These are phyloP conservation scores for Meyerozyma guilliermondii DNA, from an alignment of 1,139 yeast genomes.

Conservation along the genomic window DNA sequence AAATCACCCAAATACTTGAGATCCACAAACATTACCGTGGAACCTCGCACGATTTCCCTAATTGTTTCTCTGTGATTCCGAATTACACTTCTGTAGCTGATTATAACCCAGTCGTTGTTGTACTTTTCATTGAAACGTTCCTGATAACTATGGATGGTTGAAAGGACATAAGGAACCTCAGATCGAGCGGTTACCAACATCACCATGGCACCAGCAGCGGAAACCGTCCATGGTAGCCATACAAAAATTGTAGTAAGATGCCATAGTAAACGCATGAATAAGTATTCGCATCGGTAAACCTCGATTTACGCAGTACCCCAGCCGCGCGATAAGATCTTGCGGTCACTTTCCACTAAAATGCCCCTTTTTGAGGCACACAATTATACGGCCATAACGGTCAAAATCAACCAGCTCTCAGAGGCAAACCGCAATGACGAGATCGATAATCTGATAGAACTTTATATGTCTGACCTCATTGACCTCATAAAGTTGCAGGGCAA, in stretches of 20 bases:
- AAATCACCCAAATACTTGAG: slow-evolving; percentile 1
- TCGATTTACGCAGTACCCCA: neutral
- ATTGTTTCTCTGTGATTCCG: neutral
- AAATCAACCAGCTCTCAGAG: slow-evolving; percentile 40
- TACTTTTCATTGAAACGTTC: slow-evolving; percentile 15
- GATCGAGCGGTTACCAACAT: slow-evolving; percentile 5
- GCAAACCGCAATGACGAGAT: slow-evolving; percentile 30
- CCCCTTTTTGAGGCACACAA: slow-evolving; percentile 47
- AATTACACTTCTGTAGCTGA: slow-evolving; percentile 4
- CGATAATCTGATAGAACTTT: slow-evolving; percentile 27
- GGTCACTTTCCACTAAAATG: slow-evolving; percentile 17
- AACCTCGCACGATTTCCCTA: neutral
- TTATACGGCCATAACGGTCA: slow-evolving; percentile 51
- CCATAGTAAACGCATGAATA: neutral
- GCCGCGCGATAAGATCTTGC: neutral
- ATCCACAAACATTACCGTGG: neutral
- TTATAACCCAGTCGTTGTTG: slow-evolving; percentile 15
- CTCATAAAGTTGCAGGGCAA: slow-evolving; percentile 33
- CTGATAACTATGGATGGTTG: slow-evolving; percentile 15
- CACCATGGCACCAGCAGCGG: slow-evolving; percentile 8
- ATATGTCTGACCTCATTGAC: slow-evolving; percentile 33
- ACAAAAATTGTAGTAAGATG: neutral
- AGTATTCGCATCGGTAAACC: neutral
- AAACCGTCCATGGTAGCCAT: neutral
- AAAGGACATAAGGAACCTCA: slow-evolving; percentile 5